Percentiles rank a stretch among this genome's conserved stretches.
Evolutionary conservation across 129 eudicot species (phyloP).

Genomic region (Flaveria trinervia): DNA sequence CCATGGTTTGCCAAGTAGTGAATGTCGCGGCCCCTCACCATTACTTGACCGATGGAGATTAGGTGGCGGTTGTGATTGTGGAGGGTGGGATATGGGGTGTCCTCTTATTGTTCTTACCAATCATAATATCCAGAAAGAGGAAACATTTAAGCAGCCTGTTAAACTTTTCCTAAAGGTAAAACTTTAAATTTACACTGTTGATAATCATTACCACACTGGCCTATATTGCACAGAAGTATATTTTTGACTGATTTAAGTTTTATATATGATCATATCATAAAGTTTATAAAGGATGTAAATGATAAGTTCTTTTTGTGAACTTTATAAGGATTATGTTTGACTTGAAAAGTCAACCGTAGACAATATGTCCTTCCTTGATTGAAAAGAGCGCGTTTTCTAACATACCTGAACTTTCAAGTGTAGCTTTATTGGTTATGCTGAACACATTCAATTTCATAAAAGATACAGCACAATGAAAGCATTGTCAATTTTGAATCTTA

Average conservation of each 20-base stretch:
- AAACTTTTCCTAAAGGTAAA: constrained; percentile 70
- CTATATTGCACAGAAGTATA: background rate
- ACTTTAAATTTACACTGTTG: constrained; percentile 1
- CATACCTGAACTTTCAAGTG: background rate
- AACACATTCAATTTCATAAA: background rate
- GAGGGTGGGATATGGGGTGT: constrained; percentile 97
- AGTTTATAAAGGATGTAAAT: background rate
- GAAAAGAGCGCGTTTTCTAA: background rate
- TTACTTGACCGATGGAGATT: constrained; percentile 80
- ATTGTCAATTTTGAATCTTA: constrained; percentile 8
- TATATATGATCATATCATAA: background rate
- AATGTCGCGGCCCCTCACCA: constrained; percentile 71
- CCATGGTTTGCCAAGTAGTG: constrained; percentile 67
- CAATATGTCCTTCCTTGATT: background rate
- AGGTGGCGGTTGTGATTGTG: constrained; percentile 96
- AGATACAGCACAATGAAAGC: background rate
- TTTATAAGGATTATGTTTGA: constrained; percentile 15
- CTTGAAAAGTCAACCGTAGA: background rate
- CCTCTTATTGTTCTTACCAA: constrained; percentile 73
- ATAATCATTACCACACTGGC: background rate
- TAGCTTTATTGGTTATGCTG: background rate
- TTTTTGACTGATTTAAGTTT: background rate
- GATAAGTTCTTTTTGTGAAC: background rate
- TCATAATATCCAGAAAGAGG: constrained; percentile 37
- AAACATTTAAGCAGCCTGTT: constrained; percentile 44